Conservation (phyloP, 164 flowering plant genomes). For the Sedum album region DNA sequence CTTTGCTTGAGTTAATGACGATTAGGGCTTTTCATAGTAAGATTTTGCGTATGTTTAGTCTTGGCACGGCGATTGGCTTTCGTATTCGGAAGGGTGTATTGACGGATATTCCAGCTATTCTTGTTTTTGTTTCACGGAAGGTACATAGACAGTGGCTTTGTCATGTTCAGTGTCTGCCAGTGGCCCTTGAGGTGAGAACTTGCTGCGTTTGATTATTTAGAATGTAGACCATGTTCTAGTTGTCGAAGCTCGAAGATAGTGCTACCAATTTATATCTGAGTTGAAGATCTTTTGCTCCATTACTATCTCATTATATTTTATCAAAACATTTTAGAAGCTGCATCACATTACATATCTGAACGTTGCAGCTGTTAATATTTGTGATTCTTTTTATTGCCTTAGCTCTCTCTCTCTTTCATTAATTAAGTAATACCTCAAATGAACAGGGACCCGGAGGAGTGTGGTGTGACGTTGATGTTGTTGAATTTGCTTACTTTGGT, state of each 20-base stretch:
- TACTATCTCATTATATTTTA: neutral
- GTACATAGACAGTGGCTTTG: conserved; percentile 84
- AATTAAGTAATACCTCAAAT: conserved; percentile 12
- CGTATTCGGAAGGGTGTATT: conserved; percentile 62
- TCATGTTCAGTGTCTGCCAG: conserved; percentile 61
- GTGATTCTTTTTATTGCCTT: neutral
- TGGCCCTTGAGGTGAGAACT: conserved; percentile 65
- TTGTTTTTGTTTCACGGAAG: conserved; percentile 88
- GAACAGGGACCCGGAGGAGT: conserved; percentile 91
- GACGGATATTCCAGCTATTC: conserved; percentile 85
- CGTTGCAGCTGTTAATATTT: neutral
- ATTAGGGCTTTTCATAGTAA: conserved; percentile 96
- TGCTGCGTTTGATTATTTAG: neutral
- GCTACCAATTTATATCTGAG: neutral
- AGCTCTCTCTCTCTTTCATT: neutral
- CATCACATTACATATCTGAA: neutral
- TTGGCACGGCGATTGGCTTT: conserved; percentile 89
- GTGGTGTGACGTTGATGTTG: conserved; percentile 97
- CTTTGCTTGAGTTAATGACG: conserved; percentile 89
- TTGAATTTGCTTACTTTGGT: conserved; percentile 84
- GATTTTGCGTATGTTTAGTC: conserved; percentile 74
- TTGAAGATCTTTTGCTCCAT: neutral
- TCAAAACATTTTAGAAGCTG: neutral
- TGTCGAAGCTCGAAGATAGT: too few species aligned
- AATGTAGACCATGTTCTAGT: too few species aligned